Percentiles rank a stretch among this genome's conserved stretches.
Evolutionary conservation across 2,329 filamentous ascomycete species (phyloP).

Genomic region (Blastomyces percursus): DNA sequence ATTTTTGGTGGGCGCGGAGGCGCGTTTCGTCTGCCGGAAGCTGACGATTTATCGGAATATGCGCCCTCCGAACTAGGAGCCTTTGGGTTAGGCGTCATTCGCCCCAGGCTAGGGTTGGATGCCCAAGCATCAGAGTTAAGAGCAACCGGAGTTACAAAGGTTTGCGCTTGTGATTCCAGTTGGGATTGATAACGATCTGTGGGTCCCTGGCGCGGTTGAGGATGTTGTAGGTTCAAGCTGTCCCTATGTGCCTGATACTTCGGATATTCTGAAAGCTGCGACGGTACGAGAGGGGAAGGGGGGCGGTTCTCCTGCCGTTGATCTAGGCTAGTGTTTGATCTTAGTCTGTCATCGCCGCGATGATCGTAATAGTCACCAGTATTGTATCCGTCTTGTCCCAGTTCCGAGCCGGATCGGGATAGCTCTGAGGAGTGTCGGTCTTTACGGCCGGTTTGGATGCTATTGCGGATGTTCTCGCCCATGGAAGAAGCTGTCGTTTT

Average conservation of each 20-base stretch:
- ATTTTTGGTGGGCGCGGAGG: conserved; percentile 45
- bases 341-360: conserved; percentile 36
- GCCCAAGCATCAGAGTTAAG: conserved; percentile 38
- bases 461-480: conserved; percentile 63
- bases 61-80: conserved; percentile 35
- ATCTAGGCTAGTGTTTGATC: conserved; percentile 34
- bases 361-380: conserved; percentile 35
- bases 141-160: conserved; percentile 36
- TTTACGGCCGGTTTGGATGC: conserved; percentile 42
- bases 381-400: conserved; percentile 52
- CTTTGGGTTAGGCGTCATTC: conserved; percentile 13
- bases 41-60: conserved; percentile 34
- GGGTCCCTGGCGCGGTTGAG: conserved; percentile 52
- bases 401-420: conserved; percentile 68
- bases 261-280: conserved; percentile 45
- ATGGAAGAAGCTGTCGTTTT: conserved; percentile 88
- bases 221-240: conserved; percentile 53
- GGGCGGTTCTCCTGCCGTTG: conserved; percentile 37
- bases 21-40: conserved; percentile 23
- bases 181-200: conserved; percentile 52
- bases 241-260: conserved; percentile 56
- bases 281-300: conserved; percentile 53
- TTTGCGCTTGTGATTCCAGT: conserved; percentile 50
- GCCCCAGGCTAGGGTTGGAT: conserved; percentile 31
- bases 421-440: conserved; percentile 51